Evolutionary conservation across 192 early-diverging fungal species (phyloP).

Genomic region (Backusella morwellensis): DNA sequence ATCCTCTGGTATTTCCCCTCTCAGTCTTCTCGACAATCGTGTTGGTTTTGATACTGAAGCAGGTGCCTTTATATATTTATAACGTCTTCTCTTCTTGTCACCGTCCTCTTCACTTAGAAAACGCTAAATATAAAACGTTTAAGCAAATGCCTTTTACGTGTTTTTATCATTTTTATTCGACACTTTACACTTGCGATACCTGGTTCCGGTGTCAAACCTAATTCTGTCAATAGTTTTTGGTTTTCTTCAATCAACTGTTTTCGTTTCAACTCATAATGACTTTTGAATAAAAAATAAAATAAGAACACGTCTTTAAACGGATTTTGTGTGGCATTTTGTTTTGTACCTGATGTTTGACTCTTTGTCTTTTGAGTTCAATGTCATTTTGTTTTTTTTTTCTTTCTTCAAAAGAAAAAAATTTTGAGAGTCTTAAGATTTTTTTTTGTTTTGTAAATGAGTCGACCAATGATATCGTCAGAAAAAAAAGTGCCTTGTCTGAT

Average conservation of each 20-base stretch:
- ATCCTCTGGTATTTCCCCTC: conserved; percentile 30
- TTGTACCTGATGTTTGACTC: background rate
- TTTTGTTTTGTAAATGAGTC: too few species aligned
- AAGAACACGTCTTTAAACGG: too few species aligned
- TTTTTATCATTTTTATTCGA: background rate
- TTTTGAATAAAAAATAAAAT: background rate
- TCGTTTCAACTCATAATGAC: conserved; percentile 43
- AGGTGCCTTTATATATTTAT: background rate
- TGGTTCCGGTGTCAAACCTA: conserved; percentile 26
- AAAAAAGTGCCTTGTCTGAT: too few species aligned
- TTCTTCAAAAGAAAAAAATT: background rate
- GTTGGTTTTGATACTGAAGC: background rate
- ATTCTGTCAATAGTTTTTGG: conserved; percentile 37
- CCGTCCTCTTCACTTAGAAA: background rate
- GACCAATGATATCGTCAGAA: too few species aligned
- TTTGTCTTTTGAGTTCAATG: background rate
- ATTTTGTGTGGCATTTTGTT: background rate
- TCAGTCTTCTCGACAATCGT: conserved; percentile 24
- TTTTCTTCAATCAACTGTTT: conserved; percentile 43
- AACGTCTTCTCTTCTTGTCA: background rate
- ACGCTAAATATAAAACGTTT: background rate
- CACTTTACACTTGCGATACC: background rate
- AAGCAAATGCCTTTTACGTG: background rate
- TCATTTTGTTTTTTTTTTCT: background rate
- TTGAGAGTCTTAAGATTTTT: too few species aligned